Evolutionary conservation across 169 alveolate genomes (phyloP).

Genomic region (Eimeria praecox): DNA sequence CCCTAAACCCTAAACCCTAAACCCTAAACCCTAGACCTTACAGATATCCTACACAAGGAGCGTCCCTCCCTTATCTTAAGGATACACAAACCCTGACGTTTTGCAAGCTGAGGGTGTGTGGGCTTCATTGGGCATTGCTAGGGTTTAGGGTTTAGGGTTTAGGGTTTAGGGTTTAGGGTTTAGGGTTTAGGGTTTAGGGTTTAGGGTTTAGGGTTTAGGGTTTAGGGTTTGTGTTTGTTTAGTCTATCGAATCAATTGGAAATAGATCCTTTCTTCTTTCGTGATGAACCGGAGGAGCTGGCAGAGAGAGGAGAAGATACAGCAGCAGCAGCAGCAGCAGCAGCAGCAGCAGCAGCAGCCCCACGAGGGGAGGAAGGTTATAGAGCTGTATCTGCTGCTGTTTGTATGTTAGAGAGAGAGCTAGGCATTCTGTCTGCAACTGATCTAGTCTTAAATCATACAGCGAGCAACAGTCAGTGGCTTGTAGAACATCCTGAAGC

Average conservation of each 20-base stretch:
- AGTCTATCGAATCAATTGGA: background rate
- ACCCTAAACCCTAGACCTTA: constrained; percentile 30
- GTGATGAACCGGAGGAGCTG: background rate
- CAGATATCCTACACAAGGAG: background rate
- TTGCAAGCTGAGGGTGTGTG: background rate
- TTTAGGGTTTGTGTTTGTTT: background rate
- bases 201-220: constrained; percentile 22
- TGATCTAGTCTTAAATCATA: constrained; percentile 96
- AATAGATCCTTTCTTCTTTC: constrained; percentile 8
- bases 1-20: constrained; percentile 76
- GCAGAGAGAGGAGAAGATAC: background rate
- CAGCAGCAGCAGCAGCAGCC: background rate
- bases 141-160: background rate
- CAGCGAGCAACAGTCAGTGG: constrained; percentile 94
- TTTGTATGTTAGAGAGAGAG: constrained; percentile 86
- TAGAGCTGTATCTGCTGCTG: constrained; percentile 17
- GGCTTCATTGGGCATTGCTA: no score
- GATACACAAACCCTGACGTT: background rate
- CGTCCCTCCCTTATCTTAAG: background rate
- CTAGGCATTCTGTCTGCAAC: constrained; percentile 91
- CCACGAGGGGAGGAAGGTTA: background rate
- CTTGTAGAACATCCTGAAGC: constrained; percentile 92
- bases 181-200: background rate
- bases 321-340: background rate
- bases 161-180: background rate